These are phyloP conservation scores for Piedraia hortae DNA, from an alignment of 2,329 filamentous ascomycete species.

Conservation along the genomic window DNA sequence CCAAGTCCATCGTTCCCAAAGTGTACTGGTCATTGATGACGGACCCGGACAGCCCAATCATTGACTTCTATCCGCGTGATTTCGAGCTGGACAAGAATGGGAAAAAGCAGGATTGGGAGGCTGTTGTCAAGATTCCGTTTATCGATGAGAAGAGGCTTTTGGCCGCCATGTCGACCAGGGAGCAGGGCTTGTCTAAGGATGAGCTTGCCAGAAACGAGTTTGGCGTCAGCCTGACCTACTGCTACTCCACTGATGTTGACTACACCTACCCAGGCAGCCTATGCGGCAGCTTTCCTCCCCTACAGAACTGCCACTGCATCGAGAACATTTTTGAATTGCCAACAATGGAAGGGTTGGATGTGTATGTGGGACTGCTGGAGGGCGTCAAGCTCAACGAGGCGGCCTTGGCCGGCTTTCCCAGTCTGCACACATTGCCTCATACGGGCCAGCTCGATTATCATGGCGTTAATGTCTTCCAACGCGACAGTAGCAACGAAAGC, in stretches of 20 bases:
- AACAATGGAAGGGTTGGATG: conserved; percentile 66
- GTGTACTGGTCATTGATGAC: conserved; percentile 89
- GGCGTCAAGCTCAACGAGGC: conserved; percentile 57
- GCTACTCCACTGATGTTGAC: conserved; percentile 48
- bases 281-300: conserved; percentile 68
- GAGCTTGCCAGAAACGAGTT: conserved; percentile 72
- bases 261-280: conserved; percentile 73
- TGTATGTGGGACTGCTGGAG: conserved; percentile 55
- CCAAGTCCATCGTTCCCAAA: conserved; percentile 76
- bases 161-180: conserved; percentile 60
- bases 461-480: conserved; percentile 80
- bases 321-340: conserved; percentile 94
- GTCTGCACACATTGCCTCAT: conserved; percentile 61
- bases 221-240: conserved; percentile 79
- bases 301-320: conserved; percentile 64
- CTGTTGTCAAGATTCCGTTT: conserved; percentile 95
- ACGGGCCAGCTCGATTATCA: conserved; percentile 60
- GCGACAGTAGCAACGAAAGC: conserved; percentile 88
- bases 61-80: conserved; percentile 92
- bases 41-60: conserved; percentile 64
- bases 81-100: conserved; percentile 98
- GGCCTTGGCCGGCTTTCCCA: conserved; percentile 84
- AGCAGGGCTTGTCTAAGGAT: conserved; percentile 45
- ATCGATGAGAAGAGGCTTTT: conserved; percentile 79
- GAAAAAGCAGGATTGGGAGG: conserved; percentile 99